A percentile compares a stretch with the other conserved stretches of the same genome.
Evolutionary conservation across 352 stramenopile genomes (phyloP).

Genomic region (Phytophthora pisi): DNA sequence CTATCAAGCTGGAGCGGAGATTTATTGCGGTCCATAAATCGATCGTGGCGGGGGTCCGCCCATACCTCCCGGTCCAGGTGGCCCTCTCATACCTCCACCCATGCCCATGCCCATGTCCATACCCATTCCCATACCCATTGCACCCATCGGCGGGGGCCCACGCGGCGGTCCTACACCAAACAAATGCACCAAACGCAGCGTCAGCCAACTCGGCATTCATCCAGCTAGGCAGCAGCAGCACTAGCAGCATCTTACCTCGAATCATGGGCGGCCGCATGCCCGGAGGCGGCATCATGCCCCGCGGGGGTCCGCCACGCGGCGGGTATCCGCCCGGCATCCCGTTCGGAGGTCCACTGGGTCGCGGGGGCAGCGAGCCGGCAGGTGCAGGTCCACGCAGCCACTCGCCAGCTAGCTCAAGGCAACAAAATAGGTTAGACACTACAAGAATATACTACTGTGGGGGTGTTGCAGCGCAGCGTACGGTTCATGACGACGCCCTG

Average conservation of each 20-base stretch:
- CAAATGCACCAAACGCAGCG: background rate
- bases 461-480: slow-evolving; percentile 34
- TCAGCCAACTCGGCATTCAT: background rate
- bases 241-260: slow-evolving; percentile 34
- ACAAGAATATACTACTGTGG: background rate
- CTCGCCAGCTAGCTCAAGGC: slow-evolving; percentile 58
- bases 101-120: slow-evolving; percentile 37
- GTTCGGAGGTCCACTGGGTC: slow-evolving; percentile 36
- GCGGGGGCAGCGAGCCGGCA: slow-evolving; percentile 53
- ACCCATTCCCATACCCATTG: slow-evolving; percentile 31
- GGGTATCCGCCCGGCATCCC: slow-evolving; percentile 64
- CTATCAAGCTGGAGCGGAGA: background rate
- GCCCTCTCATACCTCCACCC: slow-evolving; percentile 44
- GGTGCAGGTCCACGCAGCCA: slow-evolving; percentile 61
- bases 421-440: slow-evolving; percentile 1
- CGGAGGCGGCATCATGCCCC: slow-evolving; percentile 77
- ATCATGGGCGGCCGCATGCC: slow-evolving; percentile 82
- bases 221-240: background rate
- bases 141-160: slow-evolving; percentile 49
- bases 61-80: slow-evolving; percentile 33
- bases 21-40: slow-evolving; percentile 78
- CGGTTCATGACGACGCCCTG: slow-evolving; percentile 81
- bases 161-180: slow-evolving; percentile 48
- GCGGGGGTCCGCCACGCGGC: slow-evolving; percentile 65
- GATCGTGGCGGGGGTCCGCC: slow-evolving; percentile 52